phyloP scores from a whole-genome alignment of 805 yeast genomes.

The Schwanniomyces vanrijiae region DNA sequence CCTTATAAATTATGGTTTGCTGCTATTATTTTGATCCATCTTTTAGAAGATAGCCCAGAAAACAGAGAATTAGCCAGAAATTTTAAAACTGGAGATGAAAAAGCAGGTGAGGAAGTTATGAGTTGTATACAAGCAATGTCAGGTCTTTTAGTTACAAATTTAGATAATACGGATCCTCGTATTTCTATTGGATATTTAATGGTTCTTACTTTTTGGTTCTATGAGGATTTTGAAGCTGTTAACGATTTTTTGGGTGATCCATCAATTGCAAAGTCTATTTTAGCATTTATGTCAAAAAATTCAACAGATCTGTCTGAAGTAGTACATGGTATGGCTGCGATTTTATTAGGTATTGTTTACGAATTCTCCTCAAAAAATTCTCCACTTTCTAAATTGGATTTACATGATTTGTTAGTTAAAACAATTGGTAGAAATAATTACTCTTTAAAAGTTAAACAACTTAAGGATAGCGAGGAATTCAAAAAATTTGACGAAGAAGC shows the following conservation, averaged over 20 bases:
- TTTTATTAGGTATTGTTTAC: conserved; percentile 73
- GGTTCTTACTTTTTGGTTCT: conserved; percentile 74
- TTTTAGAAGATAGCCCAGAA: conserved; percentile 57
- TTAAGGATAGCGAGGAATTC: conserved; percentile 59
- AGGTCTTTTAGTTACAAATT: conserved; percentile 66
- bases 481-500: conserved; percentile 54
- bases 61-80: conserved; percentile 47
- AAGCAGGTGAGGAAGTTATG: conserved; percentile 67
- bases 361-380: conserved; percentile 71
- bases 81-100: conserved; percentile 58
- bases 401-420: conserved; percentile 62
- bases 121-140: conserved; percentile 73
- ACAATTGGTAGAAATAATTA: conserved; percentile 83
- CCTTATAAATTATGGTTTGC: conserved; percentile 91
- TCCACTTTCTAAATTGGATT: conserved; percentile 57
- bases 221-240: conserved; percentile 73
- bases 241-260: conserved; percentile 71
- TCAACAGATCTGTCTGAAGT: conserved; percentile 51
- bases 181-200: conserved; percentile 75
- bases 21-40: conserved; percentile 57
- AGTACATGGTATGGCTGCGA: conserved; percentile 70
- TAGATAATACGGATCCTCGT: conserved; percentile 66
- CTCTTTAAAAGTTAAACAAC: conserved; percentile 67
- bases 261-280: conserved; percentile 62
- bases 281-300: conserved; percentile 56